Base-by-base conservation (phyloP, 208 protist species). In the Naegleria lovaniensis region DNA sequence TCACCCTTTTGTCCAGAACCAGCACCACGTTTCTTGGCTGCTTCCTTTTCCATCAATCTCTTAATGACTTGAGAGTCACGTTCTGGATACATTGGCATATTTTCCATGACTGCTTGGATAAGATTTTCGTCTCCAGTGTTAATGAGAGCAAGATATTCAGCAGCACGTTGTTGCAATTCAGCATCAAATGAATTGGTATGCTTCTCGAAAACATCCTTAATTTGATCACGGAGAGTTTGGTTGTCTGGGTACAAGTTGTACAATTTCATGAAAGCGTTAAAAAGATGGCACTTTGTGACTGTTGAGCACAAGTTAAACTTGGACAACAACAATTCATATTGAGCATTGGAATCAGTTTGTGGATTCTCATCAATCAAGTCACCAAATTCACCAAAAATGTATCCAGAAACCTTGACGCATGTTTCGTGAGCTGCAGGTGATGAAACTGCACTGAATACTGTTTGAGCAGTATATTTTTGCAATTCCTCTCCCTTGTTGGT, bases 371-470 rank as follows among this genome's bases (percentile, higher is more conserved):
- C 97, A 85, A 99, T 98, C 52, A 98, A 96, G 92, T 99, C 97
- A 83, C 98, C 98, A 93, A 98, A 99, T 94, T 99, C 98, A 85
- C 98, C 98, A 22, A 99, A 94, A 25, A 99, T 91, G 91, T 99
- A 98, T 0, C 95, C 96, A 5, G 95, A 94, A 48, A 97, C 93
- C 33, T 93, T 93, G 5, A 95, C 91, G 25, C 85, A 38, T 38
- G 84, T 91, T 79, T 95, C 94, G 88, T 96, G 93, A 41, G 75
- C 36, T 33, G 39, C 43, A 89, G 87, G 39, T 25, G 15, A 43
- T 25, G 16, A 75, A 7, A 96, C 95, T 0, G 98, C 98, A 89
- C 99, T 98, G 51, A 92, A 92, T 6, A 92, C 91, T 90, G 97
- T 96, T 94, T 99, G 98, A 88, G 99, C 95, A 25, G 97, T 95